These are phyloP conservation scores for Coemansia sp. DNA, from an alignment of 192 early-diverging fungal species.

Conservation along the genomic window DNA sequence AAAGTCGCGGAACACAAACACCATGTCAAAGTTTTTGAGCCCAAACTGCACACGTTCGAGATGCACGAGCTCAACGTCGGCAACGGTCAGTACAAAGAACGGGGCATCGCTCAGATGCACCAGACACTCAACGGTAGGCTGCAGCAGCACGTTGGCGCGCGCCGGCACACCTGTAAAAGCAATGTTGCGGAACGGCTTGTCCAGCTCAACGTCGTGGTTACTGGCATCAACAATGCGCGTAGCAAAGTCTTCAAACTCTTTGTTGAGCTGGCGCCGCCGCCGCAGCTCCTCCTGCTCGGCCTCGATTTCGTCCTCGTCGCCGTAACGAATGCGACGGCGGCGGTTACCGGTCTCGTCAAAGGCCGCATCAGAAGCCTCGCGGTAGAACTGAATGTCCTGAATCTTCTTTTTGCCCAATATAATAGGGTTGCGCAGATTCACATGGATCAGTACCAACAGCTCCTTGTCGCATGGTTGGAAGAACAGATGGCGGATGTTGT, in stretches of 20 bases:
- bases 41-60: conserved; percentile 98
- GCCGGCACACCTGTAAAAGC: conserved; percentile 94
- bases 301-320: conserved; percentile 97
- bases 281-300: conserved; percentile 93
- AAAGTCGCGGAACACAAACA: conserved; percentile 96
- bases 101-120: conserved; percentile 96
- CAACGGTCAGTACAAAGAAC: conserved; percentile 83
- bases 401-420: conserved; percentile 99
- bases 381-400: conserved; percentile 97
- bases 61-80: conserved; percentile 92
- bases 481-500: conserved; percentile 95
- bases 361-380: conserved; percentile 89
- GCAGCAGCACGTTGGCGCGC: conserved; percentile 86
- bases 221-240: conserved; percentile 87
- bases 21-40: conserved; percentile 98
- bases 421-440: conserved; percentile 95
- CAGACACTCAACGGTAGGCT: conserved; percentile 94
- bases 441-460: conserved; percentile 90
- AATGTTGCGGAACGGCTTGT: conserved; percentile 89
- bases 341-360: conserved; percentile 98
- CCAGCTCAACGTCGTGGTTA: conserved; percentile 80
- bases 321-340: conserved; percentile 80
- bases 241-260: conserved; percentile 91
- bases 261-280: conserved; percentile 80
- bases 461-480: conserved; percentile 99